phyloP scores from a whole-genome alignment of 495 filamentous ascomycete genomes.

The Trichoderma asperelloides region DNA sequence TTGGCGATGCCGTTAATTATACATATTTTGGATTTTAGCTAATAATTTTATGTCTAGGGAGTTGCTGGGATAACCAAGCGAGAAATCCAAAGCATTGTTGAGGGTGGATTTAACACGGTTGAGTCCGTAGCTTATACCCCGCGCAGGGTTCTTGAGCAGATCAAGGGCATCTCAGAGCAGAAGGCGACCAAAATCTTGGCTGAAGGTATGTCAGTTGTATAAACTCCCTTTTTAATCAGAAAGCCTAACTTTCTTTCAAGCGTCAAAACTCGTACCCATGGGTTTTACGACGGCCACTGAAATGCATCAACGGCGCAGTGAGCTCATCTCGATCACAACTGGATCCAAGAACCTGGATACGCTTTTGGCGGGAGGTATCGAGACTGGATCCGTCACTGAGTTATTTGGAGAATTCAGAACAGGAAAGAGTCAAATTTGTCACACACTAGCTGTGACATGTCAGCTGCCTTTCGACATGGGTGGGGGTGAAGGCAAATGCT shows the following conservation, averaged over 20 bases:
- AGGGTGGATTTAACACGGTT: constrained; percentile 90
- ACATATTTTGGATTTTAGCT: constrained; percentile 13
- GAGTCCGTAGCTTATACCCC: constrained; percentile 95
- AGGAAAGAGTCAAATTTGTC: constrained; percentile 96
- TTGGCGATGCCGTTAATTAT: not conserved
- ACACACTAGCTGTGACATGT: constrained; percentile 96
- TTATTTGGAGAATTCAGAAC: constrained; percentile 97
- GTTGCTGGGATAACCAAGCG: constrained; percentile 80
- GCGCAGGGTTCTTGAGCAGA: constrained; percentile 73
- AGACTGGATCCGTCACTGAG: constrained; percentile 97
- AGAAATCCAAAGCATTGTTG: constrained; percentile 85
- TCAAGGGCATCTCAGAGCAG: constrained; percentile 95
- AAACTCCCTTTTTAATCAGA: constrained; percentile 9
- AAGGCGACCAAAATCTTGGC: constrained; percentile 90
- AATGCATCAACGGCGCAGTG: constrained; percentile 93
- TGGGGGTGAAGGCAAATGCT: constrained; percentile 93
- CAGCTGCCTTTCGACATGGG: constrained; percentile 98
- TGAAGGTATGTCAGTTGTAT: constrained; percentile 53
- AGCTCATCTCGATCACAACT: constrained; percentile 95
- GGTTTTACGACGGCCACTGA: constrained; percentile 99
- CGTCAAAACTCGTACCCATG: constrained; percentile 93
- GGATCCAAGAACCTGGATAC: constrained; percentile 96
- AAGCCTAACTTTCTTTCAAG: constrained; percentile 30
- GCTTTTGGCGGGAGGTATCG: constrained; percentile 84
- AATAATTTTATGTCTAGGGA: constrained; percentile 41